Conservation (phyloP, 1,284 basidiomycete genomes). For the Cryptococcus depauperatus region DNA sequence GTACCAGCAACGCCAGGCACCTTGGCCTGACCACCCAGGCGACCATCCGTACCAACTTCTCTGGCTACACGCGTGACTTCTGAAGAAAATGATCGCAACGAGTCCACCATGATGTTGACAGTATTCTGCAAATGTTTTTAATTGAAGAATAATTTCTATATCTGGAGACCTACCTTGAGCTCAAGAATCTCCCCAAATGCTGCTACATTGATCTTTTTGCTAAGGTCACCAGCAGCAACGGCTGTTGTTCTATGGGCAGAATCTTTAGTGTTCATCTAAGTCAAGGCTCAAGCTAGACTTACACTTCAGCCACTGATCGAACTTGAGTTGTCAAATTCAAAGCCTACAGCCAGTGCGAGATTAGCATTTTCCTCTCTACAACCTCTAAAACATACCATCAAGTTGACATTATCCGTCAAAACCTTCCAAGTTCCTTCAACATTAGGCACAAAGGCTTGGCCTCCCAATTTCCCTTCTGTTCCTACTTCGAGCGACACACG, state of each 20-base stretch:
- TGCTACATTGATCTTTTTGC: constrained; percentile 84
- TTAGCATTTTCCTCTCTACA: not conserved
- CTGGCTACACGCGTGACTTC: constrained; percentile 70
- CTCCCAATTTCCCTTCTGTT: constrained; percentile 90
- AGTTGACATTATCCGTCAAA: constrained; percentile 87
- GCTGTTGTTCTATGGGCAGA: constrained; percentile 62
- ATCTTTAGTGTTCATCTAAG: not conserved
- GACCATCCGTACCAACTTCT: constrained; percentile 92
- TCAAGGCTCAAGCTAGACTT: constrained; percentile 6
- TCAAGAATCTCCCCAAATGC: constrained; percentile 96
- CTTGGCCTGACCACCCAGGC: constrained; percentile 84
- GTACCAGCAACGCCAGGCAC: constrained; percentile 82
- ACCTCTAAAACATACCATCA: constrained; percentile 42
- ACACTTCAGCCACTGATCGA: constrained; percentile 86
- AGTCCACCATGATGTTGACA: constrained; percentile 43
- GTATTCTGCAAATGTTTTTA: constrained; percentile 27
- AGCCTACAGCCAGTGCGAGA: constrained; percentile 20
- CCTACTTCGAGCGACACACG: constrained; percentile 86
- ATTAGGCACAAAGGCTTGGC: constrained; percentile 78
- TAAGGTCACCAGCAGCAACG: constrained; percentile 85
- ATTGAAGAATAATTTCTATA: constrained; percentile 18
- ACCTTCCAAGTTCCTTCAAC: constrained; percentile 90
- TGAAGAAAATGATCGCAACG: constrained; percentile 50
- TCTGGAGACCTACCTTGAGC: constrained; percentile 51
- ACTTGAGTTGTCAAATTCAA: constrained; percentile 90